Evolutionary conservation across 306 rosid species (phyloP), one percentile per base, ranked within the genome.

Genomic region (Trichosanthes truncata): DNA sequence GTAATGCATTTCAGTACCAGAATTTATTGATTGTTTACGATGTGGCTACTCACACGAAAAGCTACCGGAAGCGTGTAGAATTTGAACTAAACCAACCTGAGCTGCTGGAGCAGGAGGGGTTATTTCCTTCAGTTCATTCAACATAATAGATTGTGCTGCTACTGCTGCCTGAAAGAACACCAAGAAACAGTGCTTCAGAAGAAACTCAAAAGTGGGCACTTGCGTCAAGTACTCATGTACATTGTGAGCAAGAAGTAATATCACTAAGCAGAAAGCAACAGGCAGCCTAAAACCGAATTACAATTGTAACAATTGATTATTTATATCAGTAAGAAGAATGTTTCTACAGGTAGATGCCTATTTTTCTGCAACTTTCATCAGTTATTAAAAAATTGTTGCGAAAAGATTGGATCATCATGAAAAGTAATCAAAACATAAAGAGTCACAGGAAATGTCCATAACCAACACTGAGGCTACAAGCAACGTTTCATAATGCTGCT

Each of bases 131-230:
- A 92, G 43, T 76, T 91, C 98, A 46, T 83, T 90, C 61, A 90
- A 87, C 41, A 77, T 20, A 77, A 78, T 84, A 51, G 91, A 87
- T 84, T 88, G 89, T 15, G 85, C 93, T 79, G 81, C 95, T 74
- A 94, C 82, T 3, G 92, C 95, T 83, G 93, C 96, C 98, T 94
- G 87, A 80, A 87, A 77, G 74, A 84, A 82, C 80, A 73, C 71
- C 82, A 74, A 48, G 48, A 66, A 81, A 78, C 63, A 75, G 49
- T 33, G 81, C 29, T 63, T 82, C 21, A 17, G 52, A 55, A 23
- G 33, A 73, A 77, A 56, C 20, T 77, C 26, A 26, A 17, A 53
- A 77, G 66, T 53, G 29, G 33, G 35, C 23, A 77, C 67, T 17
- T 40, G 55, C 26, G 9, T 43, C 12, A 3, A 72, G 53, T 23